Conservation (phyloP, 495 filamentous ascomycete species). For the Podospora comata region DNA sequence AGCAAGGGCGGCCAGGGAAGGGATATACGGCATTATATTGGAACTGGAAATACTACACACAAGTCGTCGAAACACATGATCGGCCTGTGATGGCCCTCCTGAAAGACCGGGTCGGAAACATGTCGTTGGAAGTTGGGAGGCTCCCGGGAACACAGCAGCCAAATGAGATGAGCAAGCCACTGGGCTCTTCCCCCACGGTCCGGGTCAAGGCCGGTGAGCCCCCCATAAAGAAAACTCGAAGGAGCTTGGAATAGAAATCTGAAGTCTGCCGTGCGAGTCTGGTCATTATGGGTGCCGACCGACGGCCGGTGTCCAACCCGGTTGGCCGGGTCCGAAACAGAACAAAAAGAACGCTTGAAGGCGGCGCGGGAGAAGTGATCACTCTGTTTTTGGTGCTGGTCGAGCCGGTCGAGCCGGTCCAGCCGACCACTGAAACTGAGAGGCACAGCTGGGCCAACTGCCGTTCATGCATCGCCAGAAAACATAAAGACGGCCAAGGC, state of each 20-base stretch:
- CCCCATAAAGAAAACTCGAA: background rate
- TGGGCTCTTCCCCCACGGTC: slow-evolving; percentile 2
- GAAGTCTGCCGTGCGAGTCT: background rate
- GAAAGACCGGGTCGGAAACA: background rate
- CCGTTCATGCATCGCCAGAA: background rate
- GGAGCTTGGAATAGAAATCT: background rate
- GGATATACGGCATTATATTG: slow-evolving; percentile 7
- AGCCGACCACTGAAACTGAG: slow-evolving; percentile 16
- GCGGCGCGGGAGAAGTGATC: slow-evolving; percentile 17
- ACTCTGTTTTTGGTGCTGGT: slow-evolving; percentile 14
- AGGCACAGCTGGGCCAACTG: slow-evolving; percentile 2
- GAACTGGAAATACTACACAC: slow-evolving; percentile 4
- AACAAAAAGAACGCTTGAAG: slow-evolving; percentile 2
- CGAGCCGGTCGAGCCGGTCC: slow-evolving; percentile 6
- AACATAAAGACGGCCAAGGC: background rate
- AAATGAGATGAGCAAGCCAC: slow-evolving; percentile 1
- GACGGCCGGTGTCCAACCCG: background rate
- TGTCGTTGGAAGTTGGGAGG: slow-evolving; percentile 2
- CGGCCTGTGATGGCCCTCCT: slow-evolving; percentile 1
- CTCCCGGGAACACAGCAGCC: slow-evolving; percentile 1
- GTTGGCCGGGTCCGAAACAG: slow-evolving; percentile 22
- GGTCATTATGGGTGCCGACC: background rate
- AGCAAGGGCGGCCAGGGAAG: background rate
- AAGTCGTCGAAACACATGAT: slow-evolving; percentile 2
- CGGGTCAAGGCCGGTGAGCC: background rate